A percentile compares a stretch with the other conserved stretches of the same genome.
Conservation (phyloP, 2,329 filamentous ascomycete species). For the Alternaria sp. region DNA sequence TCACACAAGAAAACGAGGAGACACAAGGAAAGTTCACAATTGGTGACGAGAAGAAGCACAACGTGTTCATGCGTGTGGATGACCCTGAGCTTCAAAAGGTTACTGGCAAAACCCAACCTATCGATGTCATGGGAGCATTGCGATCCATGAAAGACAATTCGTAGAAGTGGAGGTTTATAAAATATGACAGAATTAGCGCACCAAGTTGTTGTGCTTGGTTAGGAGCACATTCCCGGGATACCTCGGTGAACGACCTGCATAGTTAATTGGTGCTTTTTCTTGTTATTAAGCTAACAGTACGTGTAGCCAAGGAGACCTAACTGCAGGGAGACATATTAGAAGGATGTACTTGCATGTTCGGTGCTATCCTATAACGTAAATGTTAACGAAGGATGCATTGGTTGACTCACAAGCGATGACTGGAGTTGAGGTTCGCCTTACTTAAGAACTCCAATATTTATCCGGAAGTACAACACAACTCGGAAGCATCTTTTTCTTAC, state of each 20-base stretch:
- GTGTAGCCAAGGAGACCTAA: background rate
- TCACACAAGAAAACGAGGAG: conserved; percentile 80
- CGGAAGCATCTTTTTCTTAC: background rate
- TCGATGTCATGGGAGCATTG: conserved; percentile 85
- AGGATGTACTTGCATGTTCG: background rate
- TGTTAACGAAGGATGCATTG: background rate
- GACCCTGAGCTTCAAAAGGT: conserved; percentile 86
- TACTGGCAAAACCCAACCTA: conserved; percentile 80
- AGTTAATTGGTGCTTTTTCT: background rate
- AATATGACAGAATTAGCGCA: background rate
- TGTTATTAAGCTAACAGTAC: background rate
- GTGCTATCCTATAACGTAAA: background rate
- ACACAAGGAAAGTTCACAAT: conserved; percentile 98
- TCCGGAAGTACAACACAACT: background rate
- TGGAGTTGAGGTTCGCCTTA: background rate
- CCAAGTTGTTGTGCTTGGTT: background rate
- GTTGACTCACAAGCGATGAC: conserved; percentile 2
- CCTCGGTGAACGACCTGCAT: background rate
- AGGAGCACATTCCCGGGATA: background rate
- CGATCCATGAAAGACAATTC: conserved; percentile 85
- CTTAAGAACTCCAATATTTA: background rate
- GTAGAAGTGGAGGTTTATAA: conserved; percentile 17
- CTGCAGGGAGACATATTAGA: background rate
- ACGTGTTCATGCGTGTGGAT: conserved; percentile 94
- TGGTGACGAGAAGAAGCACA: conserved; percentile 95